These are phyloP conservation scores for Berberis vulgaris DNA, from an alignment of 164 flowering plant genomes.

Conservation along the genomic window DNA sequence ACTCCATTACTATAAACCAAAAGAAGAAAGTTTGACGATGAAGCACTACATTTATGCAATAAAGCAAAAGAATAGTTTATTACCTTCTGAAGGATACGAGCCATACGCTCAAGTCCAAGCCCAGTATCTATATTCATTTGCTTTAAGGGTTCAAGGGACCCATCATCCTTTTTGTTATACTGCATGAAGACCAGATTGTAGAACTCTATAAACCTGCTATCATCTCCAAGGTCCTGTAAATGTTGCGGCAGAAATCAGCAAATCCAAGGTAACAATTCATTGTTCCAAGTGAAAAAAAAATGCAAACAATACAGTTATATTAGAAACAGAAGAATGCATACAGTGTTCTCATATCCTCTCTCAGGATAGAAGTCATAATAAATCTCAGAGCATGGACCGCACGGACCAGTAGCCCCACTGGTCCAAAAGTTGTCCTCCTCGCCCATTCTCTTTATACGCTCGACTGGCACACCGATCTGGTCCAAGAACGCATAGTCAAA, in stretches of 20 bases:
- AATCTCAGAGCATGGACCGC: slow-evolving; percentile 95
- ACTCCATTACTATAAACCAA: no score
- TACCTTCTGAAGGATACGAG: slow-evolving; percentile 94
- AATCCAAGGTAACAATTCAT: neutral
- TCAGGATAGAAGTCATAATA: slow-evolving; percentile 94
- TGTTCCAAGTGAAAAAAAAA: neutral
- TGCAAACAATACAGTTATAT: neutral
- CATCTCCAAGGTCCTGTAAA: slow-evolving; percentile 93
- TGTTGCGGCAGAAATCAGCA: neutral
- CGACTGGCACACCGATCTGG: slow-evolving; percentile 80
- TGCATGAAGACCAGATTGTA: slow-evolving; percentile 96
- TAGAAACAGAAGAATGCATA: slow-evolving; percentile 18
- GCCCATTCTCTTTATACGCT: slow-evolving; percentile 86
- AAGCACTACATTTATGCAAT: no score
- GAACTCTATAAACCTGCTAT: slow-evolving; percentile 85
- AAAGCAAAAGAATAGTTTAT: no score
- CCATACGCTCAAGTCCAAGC: slow-evolving; percentile 87
- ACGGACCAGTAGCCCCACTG: slow-evolving; percentile 92
- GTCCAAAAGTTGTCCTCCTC: slow-evolving; percentile 96
- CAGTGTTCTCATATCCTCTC: slow-evolving; percentile 51
- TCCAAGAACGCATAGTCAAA: slow-evolving; percentile 8
- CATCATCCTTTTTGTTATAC: slow-evolving; percentile 79
- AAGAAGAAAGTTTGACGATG: no score
- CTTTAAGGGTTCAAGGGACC: slow-evolving; percentile 80
- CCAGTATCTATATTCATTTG: slow-evolving; percentile 92